A percentile compares a stretch with the other conserved stretches of the same genome.
These are phyloP conservation scores for Chionographis japonica DNA, from an alignment of 106 monocot species.

Conservation along the genomic window DNA sequence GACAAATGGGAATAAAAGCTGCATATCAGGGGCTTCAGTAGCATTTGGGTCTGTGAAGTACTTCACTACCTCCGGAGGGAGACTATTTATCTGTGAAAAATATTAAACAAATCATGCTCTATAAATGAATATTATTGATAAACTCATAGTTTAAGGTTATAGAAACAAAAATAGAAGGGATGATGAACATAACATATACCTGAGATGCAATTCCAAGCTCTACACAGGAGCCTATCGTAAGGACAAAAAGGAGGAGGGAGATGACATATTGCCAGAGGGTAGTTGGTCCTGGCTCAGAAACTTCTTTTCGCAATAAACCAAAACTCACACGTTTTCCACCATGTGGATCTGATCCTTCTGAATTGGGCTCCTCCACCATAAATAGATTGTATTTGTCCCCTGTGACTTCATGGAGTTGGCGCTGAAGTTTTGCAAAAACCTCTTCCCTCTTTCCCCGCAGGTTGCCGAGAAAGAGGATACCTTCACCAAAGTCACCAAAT, in stretches of 20 bases:
- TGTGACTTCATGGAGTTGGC: constrained; percentile 53
- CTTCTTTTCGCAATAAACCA: constrained; percentile 87
- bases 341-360: constrained; percentile 90
- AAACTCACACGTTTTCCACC: constrained; percentile 96
- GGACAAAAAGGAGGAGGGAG: constrained; percentile 78
- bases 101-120: not conserved
- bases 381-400: constrained; percentile 87
- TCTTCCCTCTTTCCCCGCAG: constrained; percentile 85
- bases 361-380: constrained; percentile 97
- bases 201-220: constrained; percentile 99
- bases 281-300: constrained; percentile 93
- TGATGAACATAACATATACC: constrained; percentile 24
- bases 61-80: constrained; percentile 82
- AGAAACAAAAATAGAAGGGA: not conserved
- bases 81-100: constrained; percentile 66
- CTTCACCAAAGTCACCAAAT: constrained; percentile 95
- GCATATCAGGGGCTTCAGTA: constrained; percentile 83
- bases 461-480: constrained; percentile 92
- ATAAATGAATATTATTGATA: not conserved
- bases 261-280: constrained; percentile 98
- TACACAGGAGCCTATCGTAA: constrained; percentile 86
- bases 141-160: not conserved
- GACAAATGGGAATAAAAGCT: constrained; percentile 78
- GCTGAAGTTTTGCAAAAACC: constrained; percentile 79
- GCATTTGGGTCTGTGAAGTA: constrained; percentile 99